phyloP scores from a whole-genome alignment of 2,329 filamentous ascomycete genomes.

The Ophiostoma novo-ulmi region DNA sequence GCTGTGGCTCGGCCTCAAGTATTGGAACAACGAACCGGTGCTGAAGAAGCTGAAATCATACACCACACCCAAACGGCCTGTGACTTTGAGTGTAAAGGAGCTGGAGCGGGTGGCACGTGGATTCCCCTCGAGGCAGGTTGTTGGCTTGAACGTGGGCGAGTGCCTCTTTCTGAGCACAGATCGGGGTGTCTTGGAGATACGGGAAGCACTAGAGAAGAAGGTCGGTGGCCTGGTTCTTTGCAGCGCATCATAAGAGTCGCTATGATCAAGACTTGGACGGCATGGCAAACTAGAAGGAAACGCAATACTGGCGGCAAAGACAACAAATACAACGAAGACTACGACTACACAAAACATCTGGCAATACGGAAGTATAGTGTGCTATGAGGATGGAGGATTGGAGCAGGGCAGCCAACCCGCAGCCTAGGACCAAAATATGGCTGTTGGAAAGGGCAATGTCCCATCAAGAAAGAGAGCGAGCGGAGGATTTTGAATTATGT shows the following conservation, averaged over 20 bases:
- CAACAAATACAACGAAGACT: not conserved
- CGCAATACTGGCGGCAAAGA: not conserved
- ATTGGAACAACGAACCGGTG: slow-evolving; percentile 78
- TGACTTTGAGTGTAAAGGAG: slow-evolving; percentile 59
- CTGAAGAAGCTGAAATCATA: slow-evolving; percentile 61
- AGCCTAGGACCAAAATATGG: not conserved
- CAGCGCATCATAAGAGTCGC: slow-evolving; percentile 49
- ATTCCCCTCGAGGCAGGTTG: slow-evolving; percentile 61
- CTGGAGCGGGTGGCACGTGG: slow-evolving; percentile 65
- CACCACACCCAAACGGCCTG: slow-evolving; percentile 67
- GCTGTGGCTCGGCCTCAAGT: slow-evolving; percentile 87
- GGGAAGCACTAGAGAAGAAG: slow-evolving; percentile 76
- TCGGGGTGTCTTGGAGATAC: slow-evolving; percentile 69
- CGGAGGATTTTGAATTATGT: slow-evolving; percentile 14
- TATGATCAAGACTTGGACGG: slow-evolving; percentile 23
- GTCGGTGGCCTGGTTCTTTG: slow-evolving; percentile 77
- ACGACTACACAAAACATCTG: not conserved
- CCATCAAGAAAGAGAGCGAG: not conserved
- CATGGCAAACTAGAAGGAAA: not conserved
- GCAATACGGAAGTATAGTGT: not conserved
- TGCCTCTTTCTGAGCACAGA: slow-evolving; percentile 75
- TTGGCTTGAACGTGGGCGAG: slow-evolving; percentile 75
- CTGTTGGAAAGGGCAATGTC: not conserved
- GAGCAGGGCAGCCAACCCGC: not conserved
- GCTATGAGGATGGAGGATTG: not conserved